Percentiles rank a stretch among this genome's conserved stretches.
Conservation (phyloP, 2,329 filamentous ascomycete genomes). For the Thielaviopsis ethacetica region DNA sequence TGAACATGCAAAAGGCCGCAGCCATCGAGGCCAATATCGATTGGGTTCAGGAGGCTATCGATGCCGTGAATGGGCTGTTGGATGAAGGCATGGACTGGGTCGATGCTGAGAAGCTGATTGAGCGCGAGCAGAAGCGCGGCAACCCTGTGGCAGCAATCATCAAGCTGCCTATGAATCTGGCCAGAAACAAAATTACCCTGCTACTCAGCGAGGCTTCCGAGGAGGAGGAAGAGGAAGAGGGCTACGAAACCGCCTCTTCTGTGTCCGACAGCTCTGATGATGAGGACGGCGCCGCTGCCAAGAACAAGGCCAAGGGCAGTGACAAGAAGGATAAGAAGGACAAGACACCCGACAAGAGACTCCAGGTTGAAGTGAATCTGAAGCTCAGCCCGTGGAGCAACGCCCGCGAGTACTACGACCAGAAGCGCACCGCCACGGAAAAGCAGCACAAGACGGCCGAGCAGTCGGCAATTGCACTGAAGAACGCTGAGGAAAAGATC, state of each 20-base stretch:
- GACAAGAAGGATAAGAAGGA: conserved; percentile 18
- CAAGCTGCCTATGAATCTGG: conserved; percentile 68
- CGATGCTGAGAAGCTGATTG: conserved; percentile 73
- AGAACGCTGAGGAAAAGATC: conserved; percentile 40
- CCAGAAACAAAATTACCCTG: conserved; percentile 79
- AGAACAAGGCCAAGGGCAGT: conserved; percentile 6
- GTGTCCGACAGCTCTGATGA: conserved; percentile 35
- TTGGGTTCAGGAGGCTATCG: conserved; percentile 80
- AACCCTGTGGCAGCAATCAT: conserved; percentile 84
- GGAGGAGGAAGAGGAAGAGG: conserved; percentile 42
- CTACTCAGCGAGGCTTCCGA: conserved; percentile 55
- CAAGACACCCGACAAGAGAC: conserved; percentile 31
- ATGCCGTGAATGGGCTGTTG: conserved; percentile 82
- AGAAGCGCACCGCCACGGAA: conserved; percentile 65
- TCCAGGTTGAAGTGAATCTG: conserved; percentile 75
- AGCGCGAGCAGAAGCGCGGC: conserved; percentile 62
- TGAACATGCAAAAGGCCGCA: conserved; percentile 76
- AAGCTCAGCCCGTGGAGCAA: conserved; percentile 73
- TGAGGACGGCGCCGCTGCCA: conserved; percentile 19
- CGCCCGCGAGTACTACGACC: conserved; percentile 79
- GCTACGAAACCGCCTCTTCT: conserved; percentile 43
- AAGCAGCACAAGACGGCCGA: conserved; percentile 79
- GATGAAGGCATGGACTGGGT: conserved; percentile 96
- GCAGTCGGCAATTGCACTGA: conserved; percentile 68
- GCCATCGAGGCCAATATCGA: conserved; percentile 85